Evolutionary conservation across 2,329 filamentous ascomycete genomes (phyloP).

Genomic region (Nectriaceae sp.): DNA sequence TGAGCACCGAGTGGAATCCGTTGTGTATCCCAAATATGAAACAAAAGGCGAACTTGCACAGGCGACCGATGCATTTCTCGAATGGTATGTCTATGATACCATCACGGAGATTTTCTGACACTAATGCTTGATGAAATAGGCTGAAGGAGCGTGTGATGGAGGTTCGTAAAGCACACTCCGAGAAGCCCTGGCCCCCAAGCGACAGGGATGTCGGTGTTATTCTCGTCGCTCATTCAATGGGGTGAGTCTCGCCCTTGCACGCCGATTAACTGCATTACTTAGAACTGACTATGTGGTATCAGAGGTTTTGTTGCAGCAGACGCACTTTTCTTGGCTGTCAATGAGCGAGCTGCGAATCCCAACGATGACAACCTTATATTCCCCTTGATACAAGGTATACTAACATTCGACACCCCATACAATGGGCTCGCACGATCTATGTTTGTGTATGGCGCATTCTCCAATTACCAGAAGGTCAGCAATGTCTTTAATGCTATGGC

Average conservation of each 20-base stretch:
- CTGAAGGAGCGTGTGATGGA: slow-evolving; percentile 81
- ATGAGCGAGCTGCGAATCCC: slow-evolving; percentile 56
- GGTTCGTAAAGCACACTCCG: slow-evolving; percentile 67
- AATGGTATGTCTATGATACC: slow-evolving; percentile 46
- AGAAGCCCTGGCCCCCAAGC: slow-evolving; percentile 74
- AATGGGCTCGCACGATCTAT: slow-evolving; percentile 63
- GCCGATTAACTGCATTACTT: too few species aligned
- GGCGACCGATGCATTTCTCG: slow-evolving; percentile 47
- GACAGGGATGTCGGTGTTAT: slow-evolving; percentile 81
- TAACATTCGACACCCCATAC: slow-evolving; percentile 86
- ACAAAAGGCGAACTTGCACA: slow-evolving; percentile 67
- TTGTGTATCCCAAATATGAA: slow-evolving; percentile 73
- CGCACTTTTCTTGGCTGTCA: slow-evolving; percentile 70
- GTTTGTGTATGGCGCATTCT: slow-evolving; percentile 63
- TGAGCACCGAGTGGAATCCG: slow-evolving; percentile 59
- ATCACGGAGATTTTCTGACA: too few species aligned
- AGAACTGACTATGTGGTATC: too few species aligned
- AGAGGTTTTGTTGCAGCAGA: slow-evolving; percentile 83
- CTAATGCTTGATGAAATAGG: slow-evolving; percentile 51
- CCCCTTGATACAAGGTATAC: slow-evolving; percentile 76
- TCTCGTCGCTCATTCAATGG: slow-evolving; percentile 82
- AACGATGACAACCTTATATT: slow-evolving; percentile 59
- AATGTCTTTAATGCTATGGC: slow-evolving; percentile 60
- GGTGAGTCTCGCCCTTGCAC: slow-evolving; percentile 43
- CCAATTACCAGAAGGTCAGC: slow-evolving; percentile 59